Base-by-base conservation (phyloP, 495 filamentous ascomycete genomes). In the Oleoguttula mirabilis region DNA sequence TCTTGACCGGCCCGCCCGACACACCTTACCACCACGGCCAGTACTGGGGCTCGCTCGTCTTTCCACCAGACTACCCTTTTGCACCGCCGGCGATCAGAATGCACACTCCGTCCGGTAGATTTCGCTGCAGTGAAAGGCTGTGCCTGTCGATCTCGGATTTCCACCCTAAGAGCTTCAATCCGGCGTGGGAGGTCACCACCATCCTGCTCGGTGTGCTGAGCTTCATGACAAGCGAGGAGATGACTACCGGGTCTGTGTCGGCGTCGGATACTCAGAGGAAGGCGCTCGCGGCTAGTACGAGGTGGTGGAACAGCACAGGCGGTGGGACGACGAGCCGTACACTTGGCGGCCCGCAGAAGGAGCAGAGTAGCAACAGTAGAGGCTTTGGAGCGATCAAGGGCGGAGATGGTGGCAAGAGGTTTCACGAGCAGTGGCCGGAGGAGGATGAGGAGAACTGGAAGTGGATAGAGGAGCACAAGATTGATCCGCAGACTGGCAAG, bases 191-290 rank as follows among this genome's bases (percentile, higher is more conserved):
- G 52, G 90, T 96, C 10, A 85, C 79, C 32, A 98, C 90, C 3
- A 98, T 98, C 52, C 68, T 98, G 15, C 94, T 94, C 46, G 90
- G 90, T 28, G 69, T 98, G 14, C 69, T 95, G 42, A 87, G 80
- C 30, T 98, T 98, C 61, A 98, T 98, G 90, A 96, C 88, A 3
- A 84, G 81, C 46, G 88, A 98, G 55, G 90, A 98, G 65, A 95
- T 96, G 88, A 98, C 90, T 1, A 96, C 92, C 1, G 90, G 90
- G 3, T 84, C 78, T 30, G 76, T 98, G n/a, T 77, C 77, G 24
- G 84, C 79, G 5, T 75, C 76, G 6, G 80, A 88, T 30, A 62
- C 70, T 11, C 87, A 96, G 66, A 76, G 90, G 23, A 79, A 76
- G 58, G 72, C 79, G 49, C 75, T 82, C 17, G 87, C 90, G 1